Percentiles rank a stretch among this genome's conserved stretches.
phyloP scores from a whole-genome alignment of 495 filamentous ascomycete species.

The Xylaria curta region DNA sequence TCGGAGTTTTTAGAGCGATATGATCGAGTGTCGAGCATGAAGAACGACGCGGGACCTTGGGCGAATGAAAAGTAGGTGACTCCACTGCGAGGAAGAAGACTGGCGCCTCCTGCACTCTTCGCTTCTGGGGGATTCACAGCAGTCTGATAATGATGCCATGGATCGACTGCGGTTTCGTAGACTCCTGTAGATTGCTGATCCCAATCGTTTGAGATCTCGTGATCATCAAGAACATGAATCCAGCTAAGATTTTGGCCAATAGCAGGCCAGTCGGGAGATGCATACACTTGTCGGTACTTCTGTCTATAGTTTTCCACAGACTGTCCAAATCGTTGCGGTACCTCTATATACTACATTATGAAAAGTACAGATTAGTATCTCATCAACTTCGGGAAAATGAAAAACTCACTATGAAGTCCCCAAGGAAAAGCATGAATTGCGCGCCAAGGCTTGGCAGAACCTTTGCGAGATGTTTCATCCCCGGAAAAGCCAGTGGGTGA shows the following conservation, averaged over 20 bases:
- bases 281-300: constrained; percentile 92
- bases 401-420: constrained; percentile 78
- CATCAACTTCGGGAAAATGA: background rate
- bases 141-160: constrained; percentile 85
- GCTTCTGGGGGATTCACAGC: constrained; percentile 78
- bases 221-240: constrained; percentile 96
- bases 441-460: constrained; percentile 67
- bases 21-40: constrained; percentile 89
- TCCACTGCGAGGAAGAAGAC: constrained; percentile 45
- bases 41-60: constrained; percentile 90
- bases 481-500: constrained; percentile 81
- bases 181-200: constrained; percentile 38
- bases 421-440: constrained; percentile 96
- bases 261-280: constrained; percentile 84
- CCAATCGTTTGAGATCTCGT: constrained; percentile 77
- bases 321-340: constrained; percentile 78
- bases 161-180: constrained; percentile 73
- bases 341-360: constrained; percentile 74
- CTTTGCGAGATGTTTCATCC: constrained; percentile 72
- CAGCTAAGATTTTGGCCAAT: constrained; percentile 79
- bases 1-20: constrained; percentile 72
- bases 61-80: constrained; percentile 86
- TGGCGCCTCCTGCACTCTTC: constrained; percentile 43
- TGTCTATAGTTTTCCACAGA: constrained; percentile 77
- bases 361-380: background rate